These are phyloP conservation scores for Hanseniaspora thailandica DNA, from an alignment of 805 yeast genomes.

Conservation along the genomic window DNA sequence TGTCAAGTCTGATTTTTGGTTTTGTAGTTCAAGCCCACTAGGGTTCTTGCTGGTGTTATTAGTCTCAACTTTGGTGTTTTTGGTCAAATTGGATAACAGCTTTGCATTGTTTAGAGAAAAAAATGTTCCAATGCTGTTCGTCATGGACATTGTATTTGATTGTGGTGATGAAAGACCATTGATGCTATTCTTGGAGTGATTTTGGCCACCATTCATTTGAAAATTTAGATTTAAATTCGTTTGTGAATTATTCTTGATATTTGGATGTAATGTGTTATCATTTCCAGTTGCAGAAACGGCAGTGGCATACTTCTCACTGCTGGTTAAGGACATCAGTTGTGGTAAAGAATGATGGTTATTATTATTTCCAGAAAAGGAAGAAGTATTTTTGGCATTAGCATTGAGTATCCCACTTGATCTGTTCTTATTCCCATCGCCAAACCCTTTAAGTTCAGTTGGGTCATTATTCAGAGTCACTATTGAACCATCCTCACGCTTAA, in stretches of 20 bases:
- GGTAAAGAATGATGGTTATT: slow-evolving; percentile 21
- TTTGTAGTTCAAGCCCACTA: background rate
- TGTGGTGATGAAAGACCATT: slow-evolving; percentile 15
- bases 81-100: slow-evolving; percentile 8
- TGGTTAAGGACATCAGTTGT: slow-evolving; percentile 25
- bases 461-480: slow-evolving; percentile 15
- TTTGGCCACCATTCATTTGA: background rate
- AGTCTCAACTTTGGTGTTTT: background rate
- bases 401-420: background rate
- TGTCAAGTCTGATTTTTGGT: background rate
- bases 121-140: slow-evolving; percentile 24
- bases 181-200: background rate
- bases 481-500: slow-evolving; percentile 18
- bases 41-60: background rate
- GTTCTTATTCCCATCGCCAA: background rate
- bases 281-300: slow-evolving; percentile 17
- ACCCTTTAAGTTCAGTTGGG: background rate
- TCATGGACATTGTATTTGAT: slow-evolving; percentile 22
- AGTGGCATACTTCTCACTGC: slow-evolving; percentile 23
- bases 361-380: background rate
- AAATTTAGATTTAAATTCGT: background rate
- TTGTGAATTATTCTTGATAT: slow-evolving; percentile 3
- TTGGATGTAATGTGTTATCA: slow-evolving; percentile 7
- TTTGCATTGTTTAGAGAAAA: slow-evolving; percentile 19
- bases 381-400: background rate